Percentiles rank a stretch among this genome's conserved stretches.
Evolutionary conservation across 345 rosid species (phyloP).

Genomic region (Populus simonii): DNA sequence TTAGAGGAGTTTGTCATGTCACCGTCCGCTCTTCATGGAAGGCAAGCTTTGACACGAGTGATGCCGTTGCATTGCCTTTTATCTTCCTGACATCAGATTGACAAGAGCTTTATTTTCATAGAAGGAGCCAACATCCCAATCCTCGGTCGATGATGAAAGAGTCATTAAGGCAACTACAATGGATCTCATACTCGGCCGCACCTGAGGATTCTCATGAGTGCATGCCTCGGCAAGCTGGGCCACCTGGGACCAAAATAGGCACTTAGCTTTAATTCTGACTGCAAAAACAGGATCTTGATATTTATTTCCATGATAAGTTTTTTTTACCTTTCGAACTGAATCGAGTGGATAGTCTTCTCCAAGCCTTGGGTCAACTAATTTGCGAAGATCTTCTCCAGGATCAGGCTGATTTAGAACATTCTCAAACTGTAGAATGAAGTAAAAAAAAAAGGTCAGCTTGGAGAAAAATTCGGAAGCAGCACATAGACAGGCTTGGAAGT

Average conservation of each 20-base stretch:
- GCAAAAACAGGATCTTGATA: not conserved
- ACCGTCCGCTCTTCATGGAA: not conserved
- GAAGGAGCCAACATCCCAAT: slow-evolving; percentile 68
- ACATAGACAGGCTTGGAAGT: not conserved
- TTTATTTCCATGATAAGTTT: not conserved
- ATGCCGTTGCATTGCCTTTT: slow-evolving; percentile 16
- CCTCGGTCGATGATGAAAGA: slow-evolving; percentile 75
- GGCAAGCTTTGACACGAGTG: not conserved
- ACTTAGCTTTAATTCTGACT: not conserved
- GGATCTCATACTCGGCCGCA: slow-evolving; percentile 85
- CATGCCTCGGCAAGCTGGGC: slow-evolving; percentile 84
- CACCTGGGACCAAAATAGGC: slow-evolving; percentile 51
- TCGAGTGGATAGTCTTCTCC: slow-evolving; percentile 71
- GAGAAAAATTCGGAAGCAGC: too few relatives aligned
- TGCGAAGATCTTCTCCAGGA: slow-evolving; percentile 51
- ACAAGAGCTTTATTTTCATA: slow-evolving; percentile 63
- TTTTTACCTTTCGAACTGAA: slow-evolving; percentile 63
- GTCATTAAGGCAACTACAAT: slow-evolving; percentile 85
- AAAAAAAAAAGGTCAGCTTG: not conserved
- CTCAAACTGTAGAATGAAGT: slow-evolving; percentile 53
- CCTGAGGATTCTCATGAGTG: slow-evolving; percentile 74
- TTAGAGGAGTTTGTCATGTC: not conserved
- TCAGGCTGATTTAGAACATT: slow-evolving; percentile 59
- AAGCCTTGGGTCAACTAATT: slow-evolving; percentile 69
- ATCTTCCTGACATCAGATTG: slow-evolving; percentile 84